Conservation (phyloP, 1,139 yeast species). For the Candida neerlandica region DNA sequence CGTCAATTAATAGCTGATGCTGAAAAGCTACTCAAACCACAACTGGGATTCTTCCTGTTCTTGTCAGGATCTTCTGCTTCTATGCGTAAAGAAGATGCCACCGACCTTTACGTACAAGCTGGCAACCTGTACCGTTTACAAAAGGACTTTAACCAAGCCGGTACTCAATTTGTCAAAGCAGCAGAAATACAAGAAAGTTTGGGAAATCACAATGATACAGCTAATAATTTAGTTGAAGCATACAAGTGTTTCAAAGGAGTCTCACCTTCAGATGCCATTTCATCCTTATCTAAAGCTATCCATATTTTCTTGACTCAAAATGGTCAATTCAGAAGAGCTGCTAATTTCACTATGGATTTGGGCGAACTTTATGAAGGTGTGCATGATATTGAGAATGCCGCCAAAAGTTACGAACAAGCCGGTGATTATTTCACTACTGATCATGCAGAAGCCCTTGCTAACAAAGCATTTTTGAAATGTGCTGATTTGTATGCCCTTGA, state of each 20-base stretch:
- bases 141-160: slow-evolving; percentile 74
- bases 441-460: slow-evolving; percentile 89
- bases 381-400: slow-evolving; percentile 68
- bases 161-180: slow-evolving; percentile 81
- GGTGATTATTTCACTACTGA: slow-evolving; percentile 96
- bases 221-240: slow-evolving; percentile 87
- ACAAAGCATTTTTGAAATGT: slow-evolving; percentile 83
- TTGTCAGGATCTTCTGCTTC: slow-evolving; percentile 71
- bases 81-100: slow-evolving; percentile 82
- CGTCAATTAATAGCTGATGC: slow-evolving; percentile 45
- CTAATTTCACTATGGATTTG: slow-evolving; percentile 88
- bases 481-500: slow-evolving; percentile 86
- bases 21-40: slow-evolving; percentile 56
- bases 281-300: slow-evolving; percentile 75
- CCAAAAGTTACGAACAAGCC: slow-evolving; percentile 83
- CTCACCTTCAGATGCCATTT: slow-evolving; percentile 76
- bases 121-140: slow-evolving; percentile 82
- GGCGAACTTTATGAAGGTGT: slow-evolving; percentile 83
- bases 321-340: slow-evolving; percentile 96
- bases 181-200: slow-evolving; percentile 78
- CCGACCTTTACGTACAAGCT: slow-evolving; percentile 86
- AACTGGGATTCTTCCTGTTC: slow-evolving; percentile 71
- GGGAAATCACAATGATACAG: slow-evolving; percentile 86
- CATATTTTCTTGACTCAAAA: slow-evolving; percentile 76
- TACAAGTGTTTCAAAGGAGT: slow-evolving; percentile 81